A percentile compares a stretch with the other conserved stretches of the same genome.
Conservation (phyloP, 2,329 filamentous ascomycete genomes). For the Colletotrichum tofieldiae region DNA sequence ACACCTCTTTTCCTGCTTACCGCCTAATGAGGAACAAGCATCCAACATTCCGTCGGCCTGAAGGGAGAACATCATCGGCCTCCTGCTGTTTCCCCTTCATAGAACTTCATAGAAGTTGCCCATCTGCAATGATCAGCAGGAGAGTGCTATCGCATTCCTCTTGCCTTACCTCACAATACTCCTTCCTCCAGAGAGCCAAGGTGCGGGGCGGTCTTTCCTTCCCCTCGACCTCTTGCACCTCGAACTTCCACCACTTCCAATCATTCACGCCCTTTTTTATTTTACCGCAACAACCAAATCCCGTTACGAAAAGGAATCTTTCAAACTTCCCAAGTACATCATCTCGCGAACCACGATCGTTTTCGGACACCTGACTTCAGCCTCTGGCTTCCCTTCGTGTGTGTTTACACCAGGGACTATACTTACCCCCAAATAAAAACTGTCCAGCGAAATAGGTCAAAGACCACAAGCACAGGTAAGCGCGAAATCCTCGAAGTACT, state of each 20-base stretch:
- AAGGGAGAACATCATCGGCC: neutral
- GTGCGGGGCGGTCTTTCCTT: neutral
- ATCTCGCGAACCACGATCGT: neutral
- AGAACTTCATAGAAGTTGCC: neutral
- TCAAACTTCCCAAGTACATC: neutral
- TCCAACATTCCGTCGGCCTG: neutral
- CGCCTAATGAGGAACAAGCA: neutral
- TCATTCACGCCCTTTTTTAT: too few relatives aligned
- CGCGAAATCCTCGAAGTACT: neutral
- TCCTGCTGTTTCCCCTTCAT: too few relatives aligned
- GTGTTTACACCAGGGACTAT: neutral
- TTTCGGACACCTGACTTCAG: neutral
- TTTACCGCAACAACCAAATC: neutral
- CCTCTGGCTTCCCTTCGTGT: neutral
- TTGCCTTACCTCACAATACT: neutral
- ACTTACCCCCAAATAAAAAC: neutral
- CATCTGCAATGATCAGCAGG: neutral
- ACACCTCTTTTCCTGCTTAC: neutral
- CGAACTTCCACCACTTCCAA: neutral
- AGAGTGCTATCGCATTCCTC: neutral
- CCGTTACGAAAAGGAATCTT: too few relatives aligned
- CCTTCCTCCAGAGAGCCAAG: neutral
- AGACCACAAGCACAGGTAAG: neutral
- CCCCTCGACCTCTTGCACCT: neutral
- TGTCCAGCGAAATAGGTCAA: neutral